Conservation (phyloP, 1,139 yeast species). For the Pichia sp. region DNA sequence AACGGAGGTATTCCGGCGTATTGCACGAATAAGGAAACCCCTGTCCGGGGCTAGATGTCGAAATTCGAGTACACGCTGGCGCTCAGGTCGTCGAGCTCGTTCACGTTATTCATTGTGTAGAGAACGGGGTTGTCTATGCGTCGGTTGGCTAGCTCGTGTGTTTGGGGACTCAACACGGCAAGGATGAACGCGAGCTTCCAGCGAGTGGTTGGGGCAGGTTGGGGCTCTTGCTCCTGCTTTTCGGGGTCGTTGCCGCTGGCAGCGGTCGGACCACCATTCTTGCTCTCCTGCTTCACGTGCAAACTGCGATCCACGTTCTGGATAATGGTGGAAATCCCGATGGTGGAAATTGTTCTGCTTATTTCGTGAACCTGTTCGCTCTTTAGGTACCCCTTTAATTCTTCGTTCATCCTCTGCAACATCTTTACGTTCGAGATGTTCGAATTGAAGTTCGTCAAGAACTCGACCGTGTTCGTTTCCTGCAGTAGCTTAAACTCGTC, state of each 20-base stretch:
- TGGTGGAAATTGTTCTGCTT: conserved; percentile 41
- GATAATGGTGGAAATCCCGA: conserved; percentile 46
- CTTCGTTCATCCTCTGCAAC: conserved; percentile 39
- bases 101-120: conserved; percentile 48
- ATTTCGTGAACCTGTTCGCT: conserved; percentile 32
- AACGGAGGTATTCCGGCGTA: background rate
- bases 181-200: conserved; percentile 62
- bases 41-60: conserved; percentile 20
- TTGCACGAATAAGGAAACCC: background rate
- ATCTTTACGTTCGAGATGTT: conserved; percentile 25
- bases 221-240: background rate
- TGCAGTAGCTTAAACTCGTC: conserved; percentile 36
- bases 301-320: conserved; percentile 30
- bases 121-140: conserved; percentile 45
- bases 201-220: conserved; percentile 1
- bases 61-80: conserved; percentile 89
- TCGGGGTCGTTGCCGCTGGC: background rate
- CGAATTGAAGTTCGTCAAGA: conserved; percentile 28
- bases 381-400: conserved; percentile 45
- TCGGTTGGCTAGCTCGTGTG: conserved; percentile 49
- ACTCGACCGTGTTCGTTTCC: conserved; percentile 36
- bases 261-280: background rate
- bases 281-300: conserved; percentile 3
- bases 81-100: conserved; percentile 78
- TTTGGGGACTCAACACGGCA: conserved; percentile 66